These are phyloP conservation scores for Mariannaea elegans DNA, from an alignment of 2,329 filamentous ascomycete genomes.

Conservation along the genomic window DNA sequence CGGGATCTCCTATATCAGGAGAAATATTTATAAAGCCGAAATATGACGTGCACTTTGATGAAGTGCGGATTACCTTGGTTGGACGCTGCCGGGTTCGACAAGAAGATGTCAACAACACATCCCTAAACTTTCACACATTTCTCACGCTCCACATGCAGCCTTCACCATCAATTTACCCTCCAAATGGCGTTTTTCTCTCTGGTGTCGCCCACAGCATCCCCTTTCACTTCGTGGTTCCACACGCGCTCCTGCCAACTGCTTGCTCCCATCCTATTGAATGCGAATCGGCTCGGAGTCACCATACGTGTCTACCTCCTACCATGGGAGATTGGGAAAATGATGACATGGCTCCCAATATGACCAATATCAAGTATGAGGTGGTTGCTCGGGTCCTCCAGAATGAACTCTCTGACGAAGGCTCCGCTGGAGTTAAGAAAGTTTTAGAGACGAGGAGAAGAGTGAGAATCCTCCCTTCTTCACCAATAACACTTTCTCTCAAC, in stretches of 20 bases:
- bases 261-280: background rate
- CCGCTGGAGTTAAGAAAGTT: background rate
- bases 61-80: background rate
- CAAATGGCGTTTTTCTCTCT: background rate
- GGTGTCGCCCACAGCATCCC: background rate
- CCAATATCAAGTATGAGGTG: slow-evolving; percentile 29
- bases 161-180: background rate
- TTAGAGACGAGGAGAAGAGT: background rate
- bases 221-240: background rate
- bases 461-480: background rate
- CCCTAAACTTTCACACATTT: background rate
- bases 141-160: background rate
- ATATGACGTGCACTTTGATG: background rate
- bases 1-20: background rate
- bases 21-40: background rate
- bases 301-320: slow-evolving; percentile 21
- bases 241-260: background rate
- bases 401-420: background rate
- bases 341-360: slow-evolving; percentile 30
- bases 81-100: background rate
- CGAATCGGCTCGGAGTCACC: background rate
- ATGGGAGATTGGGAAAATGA: slow-evolving; percentile 34
- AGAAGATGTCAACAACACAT: background rate
- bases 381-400: slow-evolving; percentile 18
- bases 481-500: background rate